Percentiles rank a stretch among this genome's conserved stretches.
phyloP scores from a whole-genome alignment of 2,329 filamentous ascomycete genomes.

The Aspergillus sclerotialis region DNA sequence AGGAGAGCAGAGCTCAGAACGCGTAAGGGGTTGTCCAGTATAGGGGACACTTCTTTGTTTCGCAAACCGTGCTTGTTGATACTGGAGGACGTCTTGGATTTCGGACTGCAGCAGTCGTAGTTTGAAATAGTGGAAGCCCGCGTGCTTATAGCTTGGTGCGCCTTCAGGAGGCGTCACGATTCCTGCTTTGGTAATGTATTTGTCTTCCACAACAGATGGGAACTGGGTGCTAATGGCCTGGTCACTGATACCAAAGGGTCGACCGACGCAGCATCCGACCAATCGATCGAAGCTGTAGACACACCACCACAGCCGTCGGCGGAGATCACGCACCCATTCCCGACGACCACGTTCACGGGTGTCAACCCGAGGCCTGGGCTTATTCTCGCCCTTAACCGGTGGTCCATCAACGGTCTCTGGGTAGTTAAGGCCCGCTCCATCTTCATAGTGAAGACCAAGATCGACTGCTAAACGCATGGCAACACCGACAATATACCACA shows the following conservation, averaged over 20 bases:
- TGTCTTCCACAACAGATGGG: conserved; percentile 79
- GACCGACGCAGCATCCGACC: conserved; percentile 85
- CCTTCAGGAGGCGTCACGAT: conserved; percentile 57
- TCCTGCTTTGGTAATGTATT: conserved; percentile 74
- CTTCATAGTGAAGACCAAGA: conserved; percentile 86
- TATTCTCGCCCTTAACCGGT: conserved; percentile 12
- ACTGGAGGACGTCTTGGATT: conserved; percentile 87
- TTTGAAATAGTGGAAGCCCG: conserved; percentile 87
- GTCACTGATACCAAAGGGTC: conserved; percentile 92
- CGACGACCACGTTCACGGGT: conserved; percentile 58
- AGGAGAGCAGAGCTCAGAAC: conserved; percentile 71
- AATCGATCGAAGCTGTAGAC: conserved; percentile 93
- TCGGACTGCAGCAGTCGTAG: conserved; percentile 85
- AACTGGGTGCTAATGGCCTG: conserved; percentile 94
- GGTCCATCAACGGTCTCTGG: conserved; percentile 22
- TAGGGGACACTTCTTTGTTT: conserved; percentile 60
- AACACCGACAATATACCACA: conserved; percentile 97
- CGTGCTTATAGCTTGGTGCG: conserved; percentile 78
- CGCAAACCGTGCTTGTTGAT: conserved; percentile 78
- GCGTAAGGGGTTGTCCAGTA: conserved; percentile 63
- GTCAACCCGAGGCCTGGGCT: conserved; percentile 34
- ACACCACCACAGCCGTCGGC: conserved; percentile 90
- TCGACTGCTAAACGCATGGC: conserved; percentile 86
- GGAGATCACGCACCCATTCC: conserved; percentile 79
- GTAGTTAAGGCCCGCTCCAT: conserved; percentile 61